Evolutionary conservation across 257 asterid genomes (phyloP).

Genomic region (Solanum neorickii): DNA sequence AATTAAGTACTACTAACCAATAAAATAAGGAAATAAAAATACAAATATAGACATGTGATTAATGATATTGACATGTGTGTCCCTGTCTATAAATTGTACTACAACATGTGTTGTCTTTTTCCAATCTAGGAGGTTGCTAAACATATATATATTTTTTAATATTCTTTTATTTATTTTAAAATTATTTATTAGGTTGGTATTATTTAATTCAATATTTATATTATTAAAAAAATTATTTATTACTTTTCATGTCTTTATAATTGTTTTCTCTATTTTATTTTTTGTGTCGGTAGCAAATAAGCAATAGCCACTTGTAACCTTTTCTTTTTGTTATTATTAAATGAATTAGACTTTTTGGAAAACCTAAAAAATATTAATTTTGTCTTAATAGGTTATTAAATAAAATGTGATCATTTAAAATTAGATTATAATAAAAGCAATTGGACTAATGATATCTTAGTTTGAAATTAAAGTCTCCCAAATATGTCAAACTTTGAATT

Average conservation of each 20-base stretch:
- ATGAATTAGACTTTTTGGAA: background rate
- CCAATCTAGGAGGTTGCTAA: background rate
- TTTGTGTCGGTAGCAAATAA: constrained; percentile 11
- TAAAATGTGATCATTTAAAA: background rate
- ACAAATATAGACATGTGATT: background rate
- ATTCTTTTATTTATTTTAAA: background rate
- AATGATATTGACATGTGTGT: constrained; percentile 1
- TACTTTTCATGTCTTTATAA: background rate
- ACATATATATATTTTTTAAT: background rate
- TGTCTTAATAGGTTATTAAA: background rate
- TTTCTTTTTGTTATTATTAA: background rate
- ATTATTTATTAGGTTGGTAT: background rate
- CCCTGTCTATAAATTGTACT: background rate
- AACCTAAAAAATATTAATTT: background rate
- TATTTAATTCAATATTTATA: background rate
- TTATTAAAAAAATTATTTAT: background rate
- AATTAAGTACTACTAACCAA: background rate
- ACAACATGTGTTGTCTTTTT: background rate
- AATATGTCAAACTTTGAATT: background rate
- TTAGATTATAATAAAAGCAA: background rate
- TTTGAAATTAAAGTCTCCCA: background rate
- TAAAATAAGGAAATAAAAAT: background rate
- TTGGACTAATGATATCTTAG: background rate
- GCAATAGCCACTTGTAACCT: background rate
- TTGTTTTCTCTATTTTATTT: background rate